A percentile compares a stretch with the other conserved stretches of the same genome.
phyloP scores from a whole-genome alignment of 805 yeast species.

The Nakazawaea ernobii region DNA sequence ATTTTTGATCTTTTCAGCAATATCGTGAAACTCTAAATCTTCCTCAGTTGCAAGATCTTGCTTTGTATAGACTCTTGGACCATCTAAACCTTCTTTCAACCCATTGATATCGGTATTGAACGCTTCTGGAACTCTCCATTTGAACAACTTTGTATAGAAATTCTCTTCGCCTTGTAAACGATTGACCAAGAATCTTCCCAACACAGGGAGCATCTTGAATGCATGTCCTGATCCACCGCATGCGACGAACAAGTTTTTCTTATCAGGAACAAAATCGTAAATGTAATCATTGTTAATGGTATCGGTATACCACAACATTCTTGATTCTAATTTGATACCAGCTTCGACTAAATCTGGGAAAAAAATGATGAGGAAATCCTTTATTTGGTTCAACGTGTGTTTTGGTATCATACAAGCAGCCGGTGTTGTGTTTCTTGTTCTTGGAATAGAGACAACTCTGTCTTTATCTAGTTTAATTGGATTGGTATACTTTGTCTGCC shows the following conservation, averaged over 20 bases:
- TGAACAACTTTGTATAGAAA: slow-evolving; percentile 24
- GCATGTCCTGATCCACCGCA: slow-evolving; percentile 32
- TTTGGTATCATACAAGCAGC: slow-evolving; percentile 20
- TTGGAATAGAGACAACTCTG: slow-evolving; percentile 25
- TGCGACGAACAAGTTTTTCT: slow-evolving; percentile 24
- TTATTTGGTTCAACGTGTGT: slow-evolving; percentile 21
- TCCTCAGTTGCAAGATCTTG: slow-evolving; percentile 17
- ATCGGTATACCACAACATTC: slow-evolving; percentile 27
- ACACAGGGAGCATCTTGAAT: slow-evolving; percentile 28
- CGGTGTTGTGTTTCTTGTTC: slow-evolving; percentile 20
- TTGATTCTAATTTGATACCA: slow-evolving; percentile 18
- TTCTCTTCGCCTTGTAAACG: slow-evolving; percentile 26
- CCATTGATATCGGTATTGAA: slow-evolving; percentile 23
- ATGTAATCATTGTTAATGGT: slow-evolving; percentile 27
- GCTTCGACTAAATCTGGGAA: slow-evolving; percentile 24
- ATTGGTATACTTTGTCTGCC: slow-evolving; percentile 31
- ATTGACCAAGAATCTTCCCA: slow-evolving; percentile 26
- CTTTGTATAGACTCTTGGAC: slow-evolving; percentile 9
- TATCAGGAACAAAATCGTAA: slow-evolving; percentile 26
- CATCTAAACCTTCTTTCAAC: slow-evolving; percentile 18
- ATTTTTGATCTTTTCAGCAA: slow-evolving; percentile 1
- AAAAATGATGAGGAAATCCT: slow-evolving; percentile 19
- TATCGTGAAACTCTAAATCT: slow-evolving; percentile 13
- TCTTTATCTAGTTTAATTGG: slow-evolving; percentile 18
- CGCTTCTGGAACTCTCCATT: slow-evolving; percentile 26